A percentile compares a stretch with the other conserved stretches of the same genome.
Evolutionary conservation across 208 protist species (phyloP).

Genomic region (Acanthamoeba lenticulata): DNA sequence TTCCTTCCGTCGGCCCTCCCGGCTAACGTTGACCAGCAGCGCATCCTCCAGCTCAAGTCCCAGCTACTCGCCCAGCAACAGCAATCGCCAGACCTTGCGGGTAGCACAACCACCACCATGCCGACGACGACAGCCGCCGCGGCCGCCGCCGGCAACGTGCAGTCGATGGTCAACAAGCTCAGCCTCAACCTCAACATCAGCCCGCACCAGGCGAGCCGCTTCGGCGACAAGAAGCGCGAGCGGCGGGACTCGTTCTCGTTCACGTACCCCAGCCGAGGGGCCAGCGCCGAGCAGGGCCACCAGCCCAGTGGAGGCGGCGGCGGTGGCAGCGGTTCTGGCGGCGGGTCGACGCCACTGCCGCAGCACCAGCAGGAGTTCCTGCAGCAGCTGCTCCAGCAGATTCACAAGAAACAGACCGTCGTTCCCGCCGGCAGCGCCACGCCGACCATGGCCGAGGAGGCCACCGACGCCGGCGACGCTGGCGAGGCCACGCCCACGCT

Average conservation of each 20-base stretch:
- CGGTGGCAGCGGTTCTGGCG: neutral
- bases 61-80: neutral
- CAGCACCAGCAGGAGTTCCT: constrained; percentile 48
- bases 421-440: neutral
- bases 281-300: neutral
- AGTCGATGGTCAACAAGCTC: neutral
- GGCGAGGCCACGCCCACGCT: neutral
- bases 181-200: constrained; percentile 18
- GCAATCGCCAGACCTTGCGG: neutral
- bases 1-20: constrained; percentile 15
- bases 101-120: neutral
- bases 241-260: constrained; percentile 39
- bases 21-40: neutral
- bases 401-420: constrained; percentile 35
- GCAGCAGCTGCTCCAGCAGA: constrained; percentile 33
- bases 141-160: neutral
- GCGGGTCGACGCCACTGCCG: neutral
- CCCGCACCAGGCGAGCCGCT: neutral
- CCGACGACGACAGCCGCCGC: neutral
- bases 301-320: neutral
- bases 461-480: neutral
- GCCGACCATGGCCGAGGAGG: neutral
- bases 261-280: neutral
- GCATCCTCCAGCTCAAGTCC: neutral
- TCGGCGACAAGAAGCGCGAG: constrained; percentile 41